Percentiles rank a stretch among this genome's conserved stretches.
Evolutionary conservation across 306 rosid genomes (phyloP).

Genomic region (Gillenia trifoliata): DNA sequence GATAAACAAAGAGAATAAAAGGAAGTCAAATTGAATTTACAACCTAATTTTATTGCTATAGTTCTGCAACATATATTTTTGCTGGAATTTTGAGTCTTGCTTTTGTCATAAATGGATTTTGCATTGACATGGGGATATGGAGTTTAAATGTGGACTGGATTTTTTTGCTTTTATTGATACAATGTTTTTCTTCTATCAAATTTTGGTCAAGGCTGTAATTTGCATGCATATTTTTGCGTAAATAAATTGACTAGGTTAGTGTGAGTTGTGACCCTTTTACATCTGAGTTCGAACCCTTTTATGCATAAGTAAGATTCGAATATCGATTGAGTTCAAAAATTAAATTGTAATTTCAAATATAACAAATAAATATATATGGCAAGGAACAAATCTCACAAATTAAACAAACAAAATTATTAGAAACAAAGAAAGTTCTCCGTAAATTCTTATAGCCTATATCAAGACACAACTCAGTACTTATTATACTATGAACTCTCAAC

Average conservation of each 20-base stretch:
- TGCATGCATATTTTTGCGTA: not conserved
- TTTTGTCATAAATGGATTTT: not conserved
- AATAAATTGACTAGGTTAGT: too few species aligned
- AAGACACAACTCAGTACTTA: too few species aligned
- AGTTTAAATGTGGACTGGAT: not conserved
- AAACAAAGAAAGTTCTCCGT: too few species aligned
- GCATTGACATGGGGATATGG: not conserved
- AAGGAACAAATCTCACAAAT: not conserved
- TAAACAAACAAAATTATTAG: not conserved
- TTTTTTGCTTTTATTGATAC: not conserved
- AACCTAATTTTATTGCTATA: not conserved
- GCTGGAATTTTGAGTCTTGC: not conserved
- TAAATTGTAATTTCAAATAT: too few species aligned
- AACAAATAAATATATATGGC: not conserved
- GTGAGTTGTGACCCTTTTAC: not conserved
- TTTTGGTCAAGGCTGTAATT: not conserved
- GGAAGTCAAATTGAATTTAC: not conserved
- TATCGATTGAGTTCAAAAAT: not conserved
- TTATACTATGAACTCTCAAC: too few species aligned
- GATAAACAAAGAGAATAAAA: not conserved
- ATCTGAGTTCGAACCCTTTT: not conserved
- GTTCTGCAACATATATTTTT: not conserved
- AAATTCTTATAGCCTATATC: too few species aligned
- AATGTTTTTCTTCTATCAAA: too few species aligned
- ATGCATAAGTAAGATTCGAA: too few species aligned